Percentiles rank a stretch among this genome's conserved stretches.
phyloP scores from a whole-genome alignment of 371 early-diverging fungal genomes.

The Haplosporangium sp. region DNA sequence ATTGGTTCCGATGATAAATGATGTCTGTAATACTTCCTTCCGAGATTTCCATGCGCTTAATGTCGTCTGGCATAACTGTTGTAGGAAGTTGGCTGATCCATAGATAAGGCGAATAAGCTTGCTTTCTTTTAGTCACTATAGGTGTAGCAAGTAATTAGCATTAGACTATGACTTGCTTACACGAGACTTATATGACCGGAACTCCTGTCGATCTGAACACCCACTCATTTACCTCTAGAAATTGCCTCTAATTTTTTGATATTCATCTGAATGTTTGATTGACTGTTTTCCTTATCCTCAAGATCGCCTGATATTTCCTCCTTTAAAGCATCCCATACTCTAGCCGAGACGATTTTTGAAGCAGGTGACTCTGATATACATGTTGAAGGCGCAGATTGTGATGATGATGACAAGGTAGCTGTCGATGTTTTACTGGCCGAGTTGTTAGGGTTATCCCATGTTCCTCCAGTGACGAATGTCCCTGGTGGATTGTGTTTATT shows the following conservation, averaged over 20 bases:
- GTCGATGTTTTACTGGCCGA: background rate
- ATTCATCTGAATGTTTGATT: conserved; percentile 29
- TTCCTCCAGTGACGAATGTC: conserved; percentile 16
- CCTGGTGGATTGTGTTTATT: background rate
- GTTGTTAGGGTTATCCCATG: background rate
- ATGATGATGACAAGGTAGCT: background rate
- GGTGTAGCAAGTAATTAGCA: background rate
- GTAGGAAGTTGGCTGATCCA: conserved; percentile 36
- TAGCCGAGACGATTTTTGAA: conserved; percentile 1
- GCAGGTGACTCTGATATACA: background rate
- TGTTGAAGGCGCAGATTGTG: background rate
- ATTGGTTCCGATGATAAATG: conserved; percentile 45
- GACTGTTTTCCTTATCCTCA: conserved; percentile 14
- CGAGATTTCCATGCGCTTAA: conserved; percentile 37
- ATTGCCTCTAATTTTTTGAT: conserved; percentile 47
- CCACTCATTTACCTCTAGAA: conserved; percentile 24
- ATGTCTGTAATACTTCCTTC: conserved; percentile 38
- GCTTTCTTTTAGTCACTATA: conserved; percentile 35
- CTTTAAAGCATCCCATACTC: conserved; percentile 25
- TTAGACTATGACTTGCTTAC: background rate
- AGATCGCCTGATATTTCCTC: conserved; percentile 10
- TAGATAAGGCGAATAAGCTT: conserved; percentile 48
- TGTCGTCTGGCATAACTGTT: conserved; percentile 52
- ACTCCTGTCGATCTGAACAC: background rate
- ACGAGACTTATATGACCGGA: background rate